Base-by-base conservation (phyloP, 805 yeast species). In the Kuraishia molischiana region DNA sequence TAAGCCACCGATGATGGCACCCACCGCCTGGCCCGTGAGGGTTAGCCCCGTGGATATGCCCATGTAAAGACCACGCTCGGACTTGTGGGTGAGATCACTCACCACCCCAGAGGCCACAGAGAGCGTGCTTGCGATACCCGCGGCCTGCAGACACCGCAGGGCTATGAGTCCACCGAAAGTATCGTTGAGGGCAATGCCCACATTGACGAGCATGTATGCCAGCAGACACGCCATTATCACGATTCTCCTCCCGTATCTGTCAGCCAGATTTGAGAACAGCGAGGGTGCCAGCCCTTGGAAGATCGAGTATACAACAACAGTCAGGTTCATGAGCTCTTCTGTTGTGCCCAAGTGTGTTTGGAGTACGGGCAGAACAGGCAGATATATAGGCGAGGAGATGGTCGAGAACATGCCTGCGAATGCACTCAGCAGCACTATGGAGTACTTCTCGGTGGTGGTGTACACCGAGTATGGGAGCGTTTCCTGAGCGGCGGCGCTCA, bases 251-350 rank as follows among this genome's bases (percentile, higher is more conserved):
- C 95, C 95, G 33, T 68, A 45, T 2, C 62, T 51, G 51, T 86
- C 96, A 0, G 90, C 82, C 17, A 84, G 48, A 3, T 76, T 66
- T 0, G 85, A 80, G 52, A 79, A 67, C 13, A 84, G 52, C 1
- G 82, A 68, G 0, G 96, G 96, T 0, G 83, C 58, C 0, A 84
- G 39, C 2, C 94, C 95, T 58, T 86, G 96, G 38, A 80, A 69
- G 10, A 83, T 53, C 37, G 83, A 68, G 48, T 85, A 86, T 0
- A 84, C 77, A 1, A 85, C 87, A 28, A 87, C 80, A 0, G 94
- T 74, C 14, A 82, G 49, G 50, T 85, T 83, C 38, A 78, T 74
- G 38, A 65, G 58, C 38, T 75, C 79, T 35, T 74, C 72, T 2
- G 75, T 28, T 8, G 17, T 14, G 5, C 31, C 31, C 6, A 11